Evolutionary conservation across 257 asterid species (phyloP), one percentile per base, ranked within the genome.

Genomic region (Ocimum tenuiflorum): DNA sequence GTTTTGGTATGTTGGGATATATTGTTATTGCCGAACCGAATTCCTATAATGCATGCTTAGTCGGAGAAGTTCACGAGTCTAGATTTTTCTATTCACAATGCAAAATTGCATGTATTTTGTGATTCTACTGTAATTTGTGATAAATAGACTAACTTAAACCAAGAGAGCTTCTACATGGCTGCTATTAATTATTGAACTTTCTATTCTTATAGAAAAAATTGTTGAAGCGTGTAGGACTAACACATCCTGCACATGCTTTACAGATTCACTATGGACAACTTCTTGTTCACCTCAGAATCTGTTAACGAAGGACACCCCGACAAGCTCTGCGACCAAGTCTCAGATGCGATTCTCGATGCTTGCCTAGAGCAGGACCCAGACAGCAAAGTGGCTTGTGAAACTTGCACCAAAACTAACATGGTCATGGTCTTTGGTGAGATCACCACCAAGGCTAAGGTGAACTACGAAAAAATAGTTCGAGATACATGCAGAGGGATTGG

Each of bases 241-340:
- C n/a, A n/a, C n/a, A n/a, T n/a, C n/a, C n/a, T n/a, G n/a, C n/a
- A n/a, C 31, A 27, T 27, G 4, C 4, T 27, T 27, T 27, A 27
- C 31, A 27, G 31, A 27, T 27, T 1, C n/a, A 27, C 31, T 27
- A 27, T 27, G 31, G 31, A 27, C 4, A 82, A 81, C 62, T 82
- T 85, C 73, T 65, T 82, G 47, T 82, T 79, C 74, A 82, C 91
- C 65, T 85, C 91, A 0, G 91, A 85, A 72, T 85, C 88, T 0
- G 91, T 85, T 13, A 85, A 82, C 8, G 91, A 82, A 71, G 91
- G 91, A 6, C 91, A 82, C 70, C 91, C 91, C 6, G 88, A 85
- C 82, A 85, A 85, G 86, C 87, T 85, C 15, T 85, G 88, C 56
- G 91, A 85, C 69, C 91, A 85, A 72, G 79, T 85, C 11, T 85